Conservation (phyloP, 768 basidiomycete species). For the Austroboletus eburneus region DNA sequence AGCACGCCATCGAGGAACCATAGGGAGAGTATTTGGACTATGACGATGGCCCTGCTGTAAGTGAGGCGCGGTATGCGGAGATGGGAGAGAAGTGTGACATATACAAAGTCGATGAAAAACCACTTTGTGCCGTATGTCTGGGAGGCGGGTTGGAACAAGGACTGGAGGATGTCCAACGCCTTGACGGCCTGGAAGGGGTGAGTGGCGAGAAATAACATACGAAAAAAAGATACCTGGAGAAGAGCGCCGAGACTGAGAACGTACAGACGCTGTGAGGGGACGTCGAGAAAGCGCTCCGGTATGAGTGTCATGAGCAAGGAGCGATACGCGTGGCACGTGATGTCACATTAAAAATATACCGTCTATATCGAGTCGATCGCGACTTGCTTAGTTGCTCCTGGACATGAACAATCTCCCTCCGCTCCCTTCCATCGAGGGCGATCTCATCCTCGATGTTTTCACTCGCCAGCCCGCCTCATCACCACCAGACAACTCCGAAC, state of each 20-base stretch:
- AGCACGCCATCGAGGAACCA: conserved; percentile 66
- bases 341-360: not conserved
- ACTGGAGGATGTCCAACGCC: conserved; percentile 60
- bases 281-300: conserved; percentile 67
- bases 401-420: conserved; percentile 37
- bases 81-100: conserved; percentile 50
- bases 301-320: conserved; percentile 38
- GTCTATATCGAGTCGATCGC: conserved; percentile 7
- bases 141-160: conserved; percentile 38
- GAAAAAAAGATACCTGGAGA: conserved; percentile 53
- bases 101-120: conserved; percentile 65
- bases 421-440: conserved; percentile 54
- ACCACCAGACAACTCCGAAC: conserved; percentile 39
- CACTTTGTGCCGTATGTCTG: conserved; percentile 61
- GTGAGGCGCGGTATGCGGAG: conserved; percentile 72
- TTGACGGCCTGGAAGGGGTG: conserved; percentile 60
- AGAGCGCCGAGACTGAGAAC: conserved; percentile 70
- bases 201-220: not conserved
- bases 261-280: conserved; percentile 78
- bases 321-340: conserved; percentile 19
- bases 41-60: conserved; percentile 59
- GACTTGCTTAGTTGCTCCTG: not conserved
- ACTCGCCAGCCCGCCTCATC: conserved; percentile 37
- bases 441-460: conserved; percentile 56
- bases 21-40: conserved; percentile 56